These are phyloP conservation scores for Picea abies DNA, from an alignment of 83 land plant species.

Conservation along the genomic window DNA sequence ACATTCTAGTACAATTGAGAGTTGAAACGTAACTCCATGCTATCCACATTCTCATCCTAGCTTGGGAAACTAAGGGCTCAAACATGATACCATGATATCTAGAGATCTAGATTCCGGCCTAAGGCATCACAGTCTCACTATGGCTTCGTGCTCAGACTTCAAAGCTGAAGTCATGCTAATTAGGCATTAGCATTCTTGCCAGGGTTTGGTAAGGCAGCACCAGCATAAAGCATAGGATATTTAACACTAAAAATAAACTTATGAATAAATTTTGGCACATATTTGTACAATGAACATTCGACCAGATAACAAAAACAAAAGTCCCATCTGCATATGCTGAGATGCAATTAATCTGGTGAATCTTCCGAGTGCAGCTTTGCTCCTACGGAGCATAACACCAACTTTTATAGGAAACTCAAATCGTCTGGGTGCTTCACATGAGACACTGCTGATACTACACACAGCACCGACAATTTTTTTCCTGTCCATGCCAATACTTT, in stretches of 20 bases:
- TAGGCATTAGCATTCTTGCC: too few relatives aligned
- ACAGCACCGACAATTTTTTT: slow-evolving; percentile 35
- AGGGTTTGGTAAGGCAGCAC: too few relatives aligned
- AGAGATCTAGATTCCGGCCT: too few relatives aligned
- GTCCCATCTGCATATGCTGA: slow-evolving; percentile 27
- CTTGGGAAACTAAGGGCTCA: too few relatives aligned
- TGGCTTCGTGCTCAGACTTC: too few relatives aligned
- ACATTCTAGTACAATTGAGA: too few relatives aligned
- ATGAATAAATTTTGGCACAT: slow-evolving; percentile 3
- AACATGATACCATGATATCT: too few relatives aligned
- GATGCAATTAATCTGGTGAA: slow-evolving; percentile 56
- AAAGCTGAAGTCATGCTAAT: too few relatives aligned
- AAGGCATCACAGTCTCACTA: too few relatives aligned
- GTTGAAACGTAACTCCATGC: too few relatives aligned
- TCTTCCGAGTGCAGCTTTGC: slow-evolving; percentile 38
- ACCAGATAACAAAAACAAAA: slow-evolving; percentile 7
- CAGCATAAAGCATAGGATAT: too few relatives aligned
- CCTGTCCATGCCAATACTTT: slow-evolving; percentile 8
- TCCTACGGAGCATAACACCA: slow-evolving; percentile 19
- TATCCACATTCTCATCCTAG: too few relatives aligned
- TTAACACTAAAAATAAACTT: not conserved
- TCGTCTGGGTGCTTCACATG: not conserved
- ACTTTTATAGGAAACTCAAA: not conserved
- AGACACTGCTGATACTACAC: not conserved
- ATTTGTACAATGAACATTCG: slow-evolving; percentile 10